Base-by-base conservation (phyloP, 306 rosid genomes). In the Corylus heterophylla region DNA sequence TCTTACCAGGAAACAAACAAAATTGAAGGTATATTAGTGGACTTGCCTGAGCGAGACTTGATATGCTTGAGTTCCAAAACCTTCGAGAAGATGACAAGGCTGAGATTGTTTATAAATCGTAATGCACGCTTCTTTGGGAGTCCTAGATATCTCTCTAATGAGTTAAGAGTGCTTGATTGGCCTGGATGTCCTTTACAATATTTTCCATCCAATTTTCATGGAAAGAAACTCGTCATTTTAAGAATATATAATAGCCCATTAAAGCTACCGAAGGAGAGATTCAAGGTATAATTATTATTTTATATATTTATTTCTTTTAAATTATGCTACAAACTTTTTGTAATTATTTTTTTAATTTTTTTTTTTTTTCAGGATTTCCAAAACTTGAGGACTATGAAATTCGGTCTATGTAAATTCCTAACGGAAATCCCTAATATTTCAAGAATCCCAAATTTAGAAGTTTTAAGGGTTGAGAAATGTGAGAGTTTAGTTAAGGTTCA, bases 401-500 rank as follows among this genome's bases (percentile, higher is more conserved):
- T 54, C 4, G 2, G 7, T 54, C 7, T 4, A 0, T 54, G 58
- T 16, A 54, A 54, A 17, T 54, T 54, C 20, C 20, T 55, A 18
- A n/a, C 11, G 7, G n/a, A 18, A 55, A 55, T 55, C 25, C 62
- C 62, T 5, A 29, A 55, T n/a, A 7, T 55, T 18, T 18, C 62
- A 55, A 8, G 62, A 12, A 55, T n/a, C 29, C 29, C 87, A 25
- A 84, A 81, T 74, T 74, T 84, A 68, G 69, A 62, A 4, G 84
- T 80, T 77, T 79, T 84, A 22, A 67, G 73, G 61, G 80, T 80
- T 44, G 74, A 49, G 70, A 8, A 47, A 27, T 81, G 84, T 49
- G 22, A 37, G 3, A 76, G 50, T 66, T 12, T 81, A 52, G 49
- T 39, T 37, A 25, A 71, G 27, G 31, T 81, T 62, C 71, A 82